Evolutionary conservation across 768 basidiomycete genomes (phyloP), one percentile per base, ranked within the genome.

Genomic region (Leccinum subtestaceum): DNA sequence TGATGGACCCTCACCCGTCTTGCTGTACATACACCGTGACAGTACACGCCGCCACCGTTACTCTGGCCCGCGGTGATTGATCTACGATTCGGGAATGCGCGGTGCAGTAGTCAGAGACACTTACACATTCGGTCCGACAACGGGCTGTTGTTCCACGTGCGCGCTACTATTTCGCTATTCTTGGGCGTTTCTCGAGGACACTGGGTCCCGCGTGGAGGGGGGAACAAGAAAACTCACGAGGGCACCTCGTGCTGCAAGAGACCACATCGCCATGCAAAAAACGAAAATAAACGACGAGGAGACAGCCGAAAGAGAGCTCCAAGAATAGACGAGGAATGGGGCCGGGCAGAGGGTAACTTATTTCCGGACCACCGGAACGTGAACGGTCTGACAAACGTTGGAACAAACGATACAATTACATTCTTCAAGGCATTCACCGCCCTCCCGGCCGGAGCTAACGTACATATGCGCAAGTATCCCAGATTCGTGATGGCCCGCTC

Each of bases 401-500:
- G 23, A 23, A 23, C 23, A 45, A 19, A 19, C 43, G 43, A 45
- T 45, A 45, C 19, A 45, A 19, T 45, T 19, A 45, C 43, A 45
- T 45, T 45, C 43, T 19, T 45, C 19, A 45, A 45, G 2, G 11
- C 19, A 0, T 45, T 45, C 43, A 45, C 19, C 9, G n/a, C 43
- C 43, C 43, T 19, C n/a, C 6, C 43, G 43, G 43, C 43, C 43
- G 43, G 43, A 45, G 10, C 43, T 45, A 19, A 25, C 27, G 21
- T 59, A 40, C 59, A 52, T 15, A 48, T 10, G 47, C 4, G 3
- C 15, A 23, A n/a, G 48, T 27, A 55, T 55, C 53, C 62, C 47
- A 57, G 43, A 61, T 66, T 49, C 54, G 31, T 31, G 32, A 52
- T 21, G 45, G 4, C n/a, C 40, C 17, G 15, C 32, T 31, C 48